Percentiles rank a stretch among this genome's conserved stretches.
phyloP scores from a whole-genome alignment of 2,329 filamentous ascomycete genomes.

The Colletotrichum sp. region DNA sequence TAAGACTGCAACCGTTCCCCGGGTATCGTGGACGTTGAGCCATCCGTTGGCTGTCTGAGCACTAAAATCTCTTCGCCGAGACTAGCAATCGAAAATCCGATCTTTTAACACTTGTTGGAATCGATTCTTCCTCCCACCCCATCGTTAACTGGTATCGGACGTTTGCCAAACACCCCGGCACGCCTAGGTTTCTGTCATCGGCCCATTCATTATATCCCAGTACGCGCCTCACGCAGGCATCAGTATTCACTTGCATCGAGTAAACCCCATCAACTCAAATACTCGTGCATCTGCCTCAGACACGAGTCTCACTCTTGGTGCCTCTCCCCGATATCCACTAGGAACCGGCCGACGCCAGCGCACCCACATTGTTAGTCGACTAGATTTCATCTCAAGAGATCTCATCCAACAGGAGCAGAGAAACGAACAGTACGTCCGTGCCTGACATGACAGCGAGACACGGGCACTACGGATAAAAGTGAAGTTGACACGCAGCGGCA shows the following conservation, averaged over 20 bases:
- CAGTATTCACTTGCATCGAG: neutral
- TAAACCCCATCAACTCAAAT: neutral
- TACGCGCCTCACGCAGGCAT: neutral
- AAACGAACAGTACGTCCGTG: slow-evolving; percentile 19
- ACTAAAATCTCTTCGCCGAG: neutral
- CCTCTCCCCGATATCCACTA: neutral
- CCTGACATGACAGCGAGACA: slow-evolving; percentile 23
- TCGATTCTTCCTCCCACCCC: neutral
- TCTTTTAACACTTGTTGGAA: neutral
- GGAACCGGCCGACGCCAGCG: neutral
- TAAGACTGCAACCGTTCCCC: slow-evolving; percentile 21
- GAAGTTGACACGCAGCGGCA: slow-evolving; percentile 15
- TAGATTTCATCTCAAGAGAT: slow-evolving; percentile 3
- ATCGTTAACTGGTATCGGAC: neutral
- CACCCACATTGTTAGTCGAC: neutral
- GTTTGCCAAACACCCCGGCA: neutral
- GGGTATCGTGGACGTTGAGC: slow-evolving; percentile 11
- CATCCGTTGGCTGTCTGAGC: neutral
- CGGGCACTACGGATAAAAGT: slow-evolving; percentile 13
- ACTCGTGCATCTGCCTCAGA: slow-evolving; percentile 5
- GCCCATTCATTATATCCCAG: neutral
- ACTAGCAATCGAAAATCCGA: neutral
- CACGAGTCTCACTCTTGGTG: slow-evolving; percentile 16
- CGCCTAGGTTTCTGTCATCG: neutral
- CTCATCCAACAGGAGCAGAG: neutral